Base-by-base conservation (phyloP, 2,329 filamentous ascomycete species). In the Aspergillus fructus region DNA sequence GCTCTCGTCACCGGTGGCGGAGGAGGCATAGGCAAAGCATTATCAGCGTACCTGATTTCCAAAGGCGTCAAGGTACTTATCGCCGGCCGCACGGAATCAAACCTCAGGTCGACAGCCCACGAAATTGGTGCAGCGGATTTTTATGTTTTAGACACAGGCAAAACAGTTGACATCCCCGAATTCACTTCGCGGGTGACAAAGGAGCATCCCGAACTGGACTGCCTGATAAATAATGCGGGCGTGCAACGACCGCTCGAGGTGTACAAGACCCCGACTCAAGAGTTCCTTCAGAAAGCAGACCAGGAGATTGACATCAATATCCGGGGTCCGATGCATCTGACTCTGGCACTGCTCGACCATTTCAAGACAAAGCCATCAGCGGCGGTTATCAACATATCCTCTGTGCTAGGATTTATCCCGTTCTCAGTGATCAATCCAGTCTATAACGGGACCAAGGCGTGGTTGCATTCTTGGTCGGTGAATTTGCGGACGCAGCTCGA, bases 361-460 rank as follows among this genome's bases (percentile, higher is more conserved):
- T 74, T 86, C 53, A 78, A 76, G 49, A 17, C 2, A 3, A 64
- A 64, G 7, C 62, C 68, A 1, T 74, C 62, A 11, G 74, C 78
- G 0, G 58, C 79, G 1, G 77, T 85, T 49, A 76, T 85, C 66
- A 85, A 85, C 60, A 77, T 85, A 1, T 81, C 79, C 1, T 83
- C 78, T 6, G 74, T 82, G 0, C 74, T 86, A 0, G 84, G 79
- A 3, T 85, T 78, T 59, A 69, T 81, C 0, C 83, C 84, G 0
- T 78, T 79, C 56, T 77, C 73, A 3, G 71, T 84, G 56, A 77
- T 84, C 60, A 86, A 84, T 62, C 83, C 82, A 0, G 79, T 85
- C 1, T 86, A 86, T 68, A 84, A 84, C 64, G 83, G 79, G 3
- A 85, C 81, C 2, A 87, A 86, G 63, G 80, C 82, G 0, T 86